Evolutionary conservation across 495 filamentous ascomycete genomes (phyloP).

Genomic region (Podospora pseudopauciseta): DNA sequence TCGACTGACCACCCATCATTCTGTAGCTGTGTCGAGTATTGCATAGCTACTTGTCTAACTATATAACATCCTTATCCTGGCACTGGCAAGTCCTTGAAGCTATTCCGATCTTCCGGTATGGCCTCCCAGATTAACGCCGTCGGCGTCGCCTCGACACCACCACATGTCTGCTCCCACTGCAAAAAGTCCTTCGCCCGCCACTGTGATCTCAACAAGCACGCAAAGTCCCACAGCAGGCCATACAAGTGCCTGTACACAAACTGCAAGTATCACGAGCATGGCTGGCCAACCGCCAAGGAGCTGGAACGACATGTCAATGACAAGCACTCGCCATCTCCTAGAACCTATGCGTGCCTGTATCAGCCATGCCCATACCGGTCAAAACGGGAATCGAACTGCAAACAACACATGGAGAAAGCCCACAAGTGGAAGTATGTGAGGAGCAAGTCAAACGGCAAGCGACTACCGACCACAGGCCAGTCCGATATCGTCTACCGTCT

Average conservation of each 20-base stretch:
- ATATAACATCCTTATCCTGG: not conserved
- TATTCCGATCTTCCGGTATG: constrained; percentile 20
- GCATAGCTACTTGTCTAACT: not conserved
- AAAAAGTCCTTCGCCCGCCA: constrained; percentile 81
- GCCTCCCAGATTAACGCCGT: constrained; percentile 15
- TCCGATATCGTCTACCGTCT: constrained; percentile 3
- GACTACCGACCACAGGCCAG: not conserved
- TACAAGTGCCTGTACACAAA: constrained; percentile 75
- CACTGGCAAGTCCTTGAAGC: not conserved
- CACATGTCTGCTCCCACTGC: constrained; percentile 48
- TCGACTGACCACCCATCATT: not conserved
- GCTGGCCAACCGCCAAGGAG: constrained; percentile 97
- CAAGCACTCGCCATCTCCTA: constrained; percentile 74
- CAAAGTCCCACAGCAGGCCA: constrained; percentile 91
- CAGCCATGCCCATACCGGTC: constrained; percentile 83
- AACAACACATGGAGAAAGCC: constrained; percentile 99
- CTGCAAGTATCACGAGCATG: constrained; percentile 80
- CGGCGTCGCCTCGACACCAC: constrained; percentile 1
- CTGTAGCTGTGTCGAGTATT: not conserved
- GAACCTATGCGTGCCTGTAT: constrained; percentile 71
- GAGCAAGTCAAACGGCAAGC: constrained; percentile 73
- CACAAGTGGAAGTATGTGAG: constrained; percentile 85
- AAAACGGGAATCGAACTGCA: constrained; percentile 95
- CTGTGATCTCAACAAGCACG: constrained; percentile 90
- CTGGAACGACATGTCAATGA: constrained; percentile 91